phyloP scores from a whole-genome alignment of 768 basidiomycete species.

The Mycena chlorophos region DNA sequence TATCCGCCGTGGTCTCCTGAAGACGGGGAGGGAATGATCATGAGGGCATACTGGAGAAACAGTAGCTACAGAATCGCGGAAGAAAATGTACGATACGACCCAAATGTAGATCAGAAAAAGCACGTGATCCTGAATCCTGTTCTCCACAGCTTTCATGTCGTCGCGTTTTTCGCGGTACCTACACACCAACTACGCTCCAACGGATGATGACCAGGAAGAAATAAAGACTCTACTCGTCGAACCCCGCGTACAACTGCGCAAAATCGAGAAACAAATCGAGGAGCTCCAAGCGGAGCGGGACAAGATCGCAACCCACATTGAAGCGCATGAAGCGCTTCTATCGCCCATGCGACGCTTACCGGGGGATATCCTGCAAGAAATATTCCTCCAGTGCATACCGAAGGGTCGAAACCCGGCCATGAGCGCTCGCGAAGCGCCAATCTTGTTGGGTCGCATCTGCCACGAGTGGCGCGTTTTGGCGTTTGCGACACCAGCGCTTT shows the following conservation, averaged over 20 bases:
- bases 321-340: neutral
- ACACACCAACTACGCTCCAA: conserved; percentile 5
- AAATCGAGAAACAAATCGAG: conserved; percentile 3
- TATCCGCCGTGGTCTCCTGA: no score
- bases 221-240: conserved; percentile 7
- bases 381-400: conserved; percentile 12
- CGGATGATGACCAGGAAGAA: neutral
- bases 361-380: neutral
- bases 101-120: no score
- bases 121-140: no score
- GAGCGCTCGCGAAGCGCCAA: neutral
- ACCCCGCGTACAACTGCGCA: neutral
- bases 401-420: neutral
- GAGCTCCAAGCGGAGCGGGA: neutral
- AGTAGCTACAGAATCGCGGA: no score
- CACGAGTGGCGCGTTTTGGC: neutral
- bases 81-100: no score
- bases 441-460: neutral
- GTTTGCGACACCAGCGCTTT: neutral
- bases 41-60: no score
- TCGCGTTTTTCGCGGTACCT: neutral
- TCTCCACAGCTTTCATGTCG: neutral
- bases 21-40: no score
- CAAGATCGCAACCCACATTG: neutral
- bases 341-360: neutral